A percentile compares a stretch with the other conserved stretches of the same genome.
phyloP scores from a whole-genome alignment of 805 yeast genomes.

The Kuraishia piskuri region DNA sequence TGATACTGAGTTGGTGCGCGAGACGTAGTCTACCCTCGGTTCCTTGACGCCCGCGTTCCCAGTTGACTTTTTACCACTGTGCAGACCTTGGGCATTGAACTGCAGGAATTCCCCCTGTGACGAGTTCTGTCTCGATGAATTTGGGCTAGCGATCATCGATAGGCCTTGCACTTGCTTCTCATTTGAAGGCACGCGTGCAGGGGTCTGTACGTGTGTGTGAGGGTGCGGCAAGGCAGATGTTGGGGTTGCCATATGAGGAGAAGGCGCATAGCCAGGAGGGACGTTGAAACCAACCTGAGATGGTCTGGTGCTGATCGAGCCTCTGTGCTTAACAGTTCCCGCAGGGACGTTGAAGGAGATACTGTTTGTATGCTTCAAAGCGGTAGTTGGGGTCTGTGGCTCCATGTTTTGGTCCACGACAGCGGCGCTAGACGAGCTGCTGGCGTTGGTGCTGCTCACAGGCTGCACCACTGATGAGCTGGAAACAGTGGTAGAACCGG shows the following conservation, averaged over 20 bases:
- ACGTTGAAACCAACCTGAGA: constrained; percentile 18
- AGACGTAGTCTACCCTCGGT: neutral
- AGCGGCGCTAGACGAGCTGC: neutral
- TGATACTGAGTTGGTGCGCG: constrained; percentile 3
- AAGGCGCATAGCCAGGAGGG: neutral
- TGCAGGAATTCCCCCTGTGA: constrained; percentile 6
- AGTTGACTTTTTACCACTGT: constrained; percentile 4
- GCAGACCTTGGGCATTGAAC: constrained; percentile 2
- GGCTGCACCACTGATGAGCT: neutral
- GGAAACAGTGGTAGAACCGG: neutral
- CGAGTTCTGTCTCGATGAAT: constrained; percentile 9
- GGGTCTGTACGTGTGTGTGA: neutral
- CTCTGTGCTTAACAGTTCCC: constrained; percentile 37
- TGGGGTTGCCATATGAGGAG: neutral
- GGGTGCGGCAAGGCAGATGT: neutral
- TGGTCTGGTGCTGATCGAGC: constrained; percentile 50
- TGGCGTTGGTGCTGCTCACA: neutral
- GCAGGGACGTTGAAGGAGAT: constrained; percentile 42
- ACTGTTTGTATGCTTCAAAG: constrained; percentile 14
- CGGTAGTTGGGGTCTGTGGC: neutral
- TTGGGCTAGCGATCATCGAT: constrained; percentile 3
- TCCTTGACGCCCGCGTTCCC: constrained; percentile 1
- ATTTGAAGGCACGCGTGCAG: neutral
- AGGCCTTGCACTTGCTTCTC: neutral
- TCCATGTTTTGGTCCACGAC: neutral